Percentiles rank a stretch among this genome's conserved stretches.
Conservation (phyloP, 768 basidiomycete genomes). For the Boletus eberwhitei region DNA sequence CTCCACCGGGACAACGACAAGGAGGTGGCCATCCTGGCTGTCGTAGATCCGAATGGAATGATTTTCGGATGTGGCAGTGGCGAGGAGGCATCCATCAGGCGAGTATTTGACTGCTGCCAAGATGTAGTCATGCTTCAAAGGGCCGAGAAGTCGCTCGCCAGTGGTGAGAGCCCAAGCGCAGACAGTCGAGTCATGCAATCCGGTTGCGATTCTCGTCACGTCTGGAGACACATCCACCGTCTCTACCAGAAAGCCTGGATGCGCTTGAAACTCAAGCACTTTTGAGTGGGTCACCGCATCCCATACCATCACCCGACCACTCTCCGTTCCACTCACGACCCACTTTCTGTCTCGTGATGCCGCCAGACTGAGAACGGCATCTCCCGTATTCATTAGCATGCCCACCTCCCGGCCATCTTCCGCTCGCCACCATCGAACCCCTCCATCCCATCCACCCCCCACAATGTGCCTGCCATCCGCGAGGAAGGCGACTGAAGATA, state of each 20-base stretch:
- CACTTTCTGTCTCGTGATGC: constrained; percentile 6
- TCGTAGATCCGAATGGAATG: constrained; percentile 5
- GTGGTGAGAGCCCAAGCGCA: background rate
- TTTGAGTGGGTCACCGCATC: background rate
- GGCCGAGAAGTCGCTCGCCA: constrained; percentile 1
- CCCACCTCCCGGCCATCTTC: constrained; percentile 5
- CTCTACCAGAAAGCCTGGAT: background rate
- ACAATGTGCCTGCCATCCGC: constrained; percentile 2
- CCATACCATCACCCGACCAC: constrained; percentile 5
- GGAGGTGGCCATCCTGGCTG: background rate
- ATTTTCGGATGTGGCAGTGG: constrained; percentile 1
- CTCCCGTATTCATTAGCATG: background rate
- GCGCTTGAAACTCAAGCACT: background rate
- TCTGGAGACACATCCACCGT: constrained; percentile 13
- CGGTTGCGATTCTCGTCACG: constrained; percentile 7
- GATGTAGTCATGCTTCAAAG: background rate
- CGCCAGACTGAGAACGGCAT: background rate
- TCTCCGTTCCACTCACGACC: constrained; percentile 1
- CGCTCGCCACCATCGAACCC: constrained; percentile 3
- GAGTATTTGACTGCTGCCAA: constrained; percentile 14
- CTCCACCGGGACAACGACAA: background rate
- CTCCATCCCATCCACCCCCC: constrained; percentile 2
- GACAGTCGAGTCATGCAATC: constrained; percentile 6
- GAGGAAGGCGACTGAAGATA: constrained; percentile 7
- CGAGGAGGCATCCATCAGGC: constrained; percentile 1